Evolutionary conservation across 78 protist species (phyloP).

Genomic region (Dictyostelium capitatum): DNA sequence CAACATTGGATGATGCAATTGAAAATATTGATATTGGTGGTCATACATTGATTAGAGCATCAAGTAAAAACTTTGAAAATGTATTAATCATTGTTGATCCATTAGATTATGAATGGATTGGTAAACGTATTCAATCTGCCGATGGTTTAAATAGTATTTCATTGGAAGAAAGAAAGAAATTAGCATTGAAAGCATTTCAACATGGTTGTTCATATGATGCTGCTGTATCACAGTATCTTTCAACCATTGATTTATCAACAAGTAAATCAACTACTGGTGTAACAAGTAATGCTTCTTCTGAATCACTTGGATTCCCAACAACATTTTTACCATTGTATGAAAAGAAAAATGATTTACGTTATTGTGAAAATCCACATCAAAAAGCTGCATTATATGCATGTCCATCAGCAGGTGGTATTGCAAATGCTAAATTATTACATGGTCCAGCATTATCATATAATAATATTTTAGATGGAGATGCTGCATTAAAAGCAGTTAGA

Average conservation of each 20-base stretch:
- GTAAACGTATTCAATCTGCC: constrained; percentile 59
- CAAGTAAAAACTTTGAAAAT: constrained; percentile 82
- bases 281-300: neutral
- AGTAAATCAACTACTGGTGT: constrained; percentile 32
- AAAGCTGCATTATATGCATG: constrained; percentile 57
- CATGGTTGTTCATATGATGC: constrained; percentile 91
- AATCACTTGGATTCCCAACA: constrained; percentile 31
- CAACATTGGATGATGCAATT: constrained; percentile 78
- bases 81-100: constrained; percentile 79
- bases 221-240: constrained; percentile 79
- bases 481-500: constrained; percentile 68
- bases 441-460: constrained; percentile 78
- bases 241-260: neutral
- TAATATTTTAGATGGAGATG: constrained; percentile 77
- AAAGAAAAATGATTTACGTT: constrained; percentile 74
- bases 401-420: constrained; percentile 52
- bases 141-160: constrained; percentile 35
- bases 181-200: constrained; percentile 90
- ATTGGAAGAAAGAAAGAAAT: constrained; percentile 65
- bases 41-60: constrained; percentile 72
- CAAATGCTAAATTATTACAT: constrained; percentile 50
- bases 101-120: constrained; percentile 61
- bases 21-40: constrained; percentile 95
- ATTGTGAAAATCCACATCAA: constrained; percentile 95
- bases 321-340: constrained; percentile 54